These are phyloP conservation scores for Leucocoprinus leucothites DNA, from an alignment of 768 basidiomycete species.

Conservation along the genomic window DNA sequence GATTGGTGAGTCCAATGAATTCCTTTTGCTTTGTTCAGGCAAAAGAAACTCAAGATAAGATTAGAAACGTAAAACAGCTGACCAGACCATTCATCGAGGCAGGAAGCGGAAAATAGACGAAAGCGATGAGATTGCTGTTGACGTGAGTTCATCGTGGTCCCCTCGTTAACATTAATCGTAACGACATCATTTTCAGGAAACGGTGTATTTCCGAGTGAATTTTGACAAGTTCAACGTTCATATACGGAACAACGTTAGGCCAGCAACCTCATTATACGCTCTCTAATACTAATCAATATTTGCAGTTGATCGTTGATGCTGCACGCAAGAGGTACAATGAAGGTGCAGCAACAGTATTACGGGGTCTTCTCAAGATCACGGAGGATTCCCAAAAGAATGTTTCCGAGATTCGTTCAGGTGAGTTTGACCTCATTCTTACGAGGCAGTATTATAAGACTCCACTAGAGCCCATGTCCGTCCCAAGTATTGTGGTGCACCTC, in stretches of 20 bases:
- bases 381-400: constrained; percentile 60
- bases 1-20: constrained; percentile 49
- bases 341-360: constrained; percentile 67
- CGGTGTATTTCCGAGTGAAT: constrained; percentile 82
- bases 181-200: constrained; percentile 41
- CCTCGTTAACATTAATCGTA: constrained; percentile 8
- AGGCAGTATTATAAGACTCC: neutral
- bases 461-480: constrained; percentile 63
- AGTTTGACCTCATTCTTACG: constrained; percentile 7
- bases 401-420: constrained; percentile 65
- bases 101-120: constrained; percentile 40
- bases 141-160: constrained; percentile 45
- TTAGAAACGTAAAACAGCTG: constrained; percentile 61
- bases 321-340: constrained; percentile 80
- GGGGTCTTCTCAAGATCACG: constrained; percentile 67
- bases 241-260: constrained; percentile 77
- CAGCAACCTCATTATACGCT: neutral
- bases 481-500: constrained; percentile 61
- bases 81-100: constrained; percentile 18
- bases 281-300: constrained; percentile 5
- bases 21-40: neutral
- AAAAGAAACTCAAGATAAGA: neutral
- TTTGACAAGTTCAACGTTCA: constrained; percentile 84
- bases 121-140: constrained; percentile 54
- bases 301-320: constrained; percentile 74